Percentiles rank a stretch among this genome's conserved stretches.
These are phyloP conservation scores for Dendrobium chrysotoxum DNA, from an alignment of 106 monocot genomes.

Conservation along the genomic window DNA sequence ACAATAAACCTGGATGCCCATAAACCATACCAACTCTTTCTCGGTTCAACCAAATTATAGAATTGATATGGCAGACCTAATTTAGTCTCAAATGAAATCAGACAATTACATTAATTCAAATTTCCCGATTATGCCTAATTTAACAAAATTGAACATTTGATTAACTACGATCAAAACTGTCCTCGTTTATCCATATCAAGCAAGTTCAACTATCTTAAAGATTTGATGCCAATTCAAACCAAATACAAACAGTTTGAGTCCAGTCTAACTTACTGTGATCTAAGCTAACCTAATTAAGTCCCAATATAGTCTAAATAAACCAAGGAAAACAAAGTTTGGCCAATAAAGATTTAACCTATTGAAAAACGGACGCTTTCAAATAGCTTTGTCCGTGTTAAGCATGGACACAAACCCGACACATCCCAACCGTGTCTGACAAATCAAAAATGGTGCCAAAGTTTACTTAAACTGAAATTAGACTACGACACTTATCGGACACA, in stretches of 20 bases:
- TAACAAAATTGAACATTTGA: neutral
- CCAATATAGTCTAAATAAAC: neutral
- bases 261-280: neutral
- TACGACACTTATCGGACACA: too few relatives aligned
- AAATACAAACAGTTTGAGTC: neutral
- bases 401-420: too few relatives aligned
- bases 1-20: neutral
- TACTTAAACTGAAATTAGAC: too few relatives aligned
- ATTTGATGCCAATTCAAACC: neutral
- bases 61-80: neutral
- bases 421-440: too few relatives aligned
- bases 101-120: neutral
- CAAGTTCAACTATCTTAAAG: neutral
- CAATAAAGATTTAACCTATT: neutral
- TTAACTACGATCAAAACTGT: neutral
- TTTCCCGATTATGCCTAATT: neutral
- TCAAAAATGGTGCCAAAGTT: too few relatives aligned
- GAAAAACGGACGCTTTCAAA: too few relatives aligned
- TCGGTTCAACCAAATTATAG: neutral
- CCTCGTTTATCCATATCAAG: neutral
- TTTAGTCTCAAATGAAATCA: neutral
- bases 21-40: neutral
- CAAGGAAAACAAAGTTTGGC: neutral
- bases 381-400: too few relatives aligned
- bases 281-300: too few relatives aligned